Conservation (phyloP, 768 basidiomycete species). For the Tephrocybe sp. region DNA sequence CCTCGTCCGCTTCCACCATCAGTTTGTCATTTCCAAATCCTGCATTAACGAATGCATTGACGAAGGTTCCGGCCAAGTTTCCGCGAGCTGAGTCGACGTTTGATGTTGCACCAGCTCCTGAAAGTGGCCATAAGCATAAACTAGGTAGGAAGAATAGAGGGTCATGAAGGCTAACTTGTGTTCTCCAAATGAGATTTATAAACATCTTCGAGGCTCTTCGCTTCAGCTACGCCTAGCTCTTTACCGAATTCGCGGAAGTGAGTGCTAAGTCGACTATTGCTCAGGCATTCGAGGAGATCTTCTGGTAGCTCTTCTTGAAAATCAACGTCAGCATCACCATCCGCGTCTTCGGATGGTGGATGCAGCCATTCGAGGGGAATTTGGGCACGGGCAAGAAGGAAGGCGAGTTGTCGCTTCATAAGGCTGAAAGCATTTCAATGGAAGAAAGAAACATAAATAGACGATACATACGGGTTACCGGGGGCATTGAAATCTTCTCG, state of each 20-base stretch:
- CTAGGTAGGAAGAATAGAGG: background rate
- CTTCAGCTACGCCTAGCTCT: slow-evolving; percentile 85
- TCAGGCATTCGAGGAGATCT: slow-evolving; percentile 81
- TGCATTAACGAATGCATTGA: slow-evolving; percentile 98
- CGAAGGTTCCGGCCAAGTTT: slow-evolving; percentile 94
- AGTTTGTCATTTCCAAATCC: slow-evolving; percentile 98
- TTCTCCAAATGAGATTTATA: slow-evolving; percentile 96
- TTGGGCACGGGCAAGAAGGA: slow-evolving; percentile 89
- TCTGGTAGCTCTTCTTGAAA: slow-evolving; percentile 68
- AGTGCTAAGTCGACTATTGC: slow-evolving; percentile 78
- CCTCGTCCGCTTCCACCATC: slow-evolving; percentile 95
- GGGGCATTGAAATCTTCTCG: slow-evolving; percentile 87
- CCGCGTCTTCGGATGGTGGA: slow-evolving; percentile 46
- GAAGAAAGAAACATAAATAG: background rate
- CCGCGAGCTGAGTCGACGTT: slow-evolving; percentile 92
- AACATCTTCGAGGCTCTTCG: slow-evolving; percentile 93
- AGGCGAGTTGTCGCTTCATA: slow-evolving; percentile 95
- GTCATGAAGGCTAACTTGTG: slow-evolving; percentile 52
- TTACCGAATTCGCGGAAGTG: slow-evolving; percentile 92
- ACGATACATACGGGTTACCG: slow-evolving; percentile 71
- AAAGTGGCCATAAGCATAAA: background rate
- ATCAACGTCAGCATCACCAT: slow-evolving; percentile 53
- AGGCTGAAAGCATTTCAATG: slow-evolving; percentile 37
- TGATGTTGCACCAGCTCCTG: slow-evolving; percentile 64
- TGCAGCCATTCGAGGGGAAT: slow-evolving; percentile 89